A percentile compares a stretch with the other conserved stretches of the same genome.
Conservation (phyloP, 1,284 basidiomycete species). For the Fomitopsis palustris region DNA sequence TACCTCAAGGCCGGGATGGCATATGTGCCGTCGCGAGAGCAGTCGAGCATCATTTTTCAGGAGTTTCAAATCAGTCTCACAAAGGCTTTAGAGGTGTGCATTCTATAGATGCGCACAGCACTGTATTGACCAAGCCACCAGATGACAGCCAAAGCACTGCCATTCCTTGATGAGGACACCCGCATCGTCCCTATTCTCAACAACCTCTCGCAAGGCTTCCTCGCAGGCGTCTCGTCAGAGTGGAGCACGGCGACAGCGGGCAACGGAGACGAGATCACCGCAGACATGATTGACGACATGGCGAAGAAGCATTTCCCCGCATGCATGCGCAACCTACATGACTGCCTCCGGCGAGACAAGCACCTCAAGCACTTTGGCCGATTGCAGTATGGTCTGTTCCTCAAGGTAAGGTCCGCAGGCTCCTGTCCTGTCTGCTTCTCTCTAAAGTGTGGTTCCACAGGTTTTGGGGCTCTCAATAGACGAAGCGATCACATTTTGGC, state of each 20-base stretch:
- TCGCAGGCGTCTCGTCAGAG: conserved; percentile 86
- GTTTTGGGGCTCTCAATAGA: conserved; percentile 93
- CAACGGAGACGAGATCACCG: conserved; percentile 71
- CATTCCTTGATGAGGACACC: conserved; percentile 94
- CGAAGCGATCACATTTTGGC: conserved; percentile 94
- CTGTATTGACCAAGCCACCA: conserved; percentile 29
- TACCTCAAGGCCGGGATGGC: conserved; percentile 84
- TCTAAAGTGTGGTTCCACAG: conserved; percentile 38
- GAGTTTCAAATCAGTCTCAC: conserved; percentile 82
- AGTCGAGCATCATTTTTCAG: conserved; percentile 86
- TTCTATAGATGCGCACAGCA: conserved; percentile 3
- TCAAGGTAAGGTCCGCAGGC: conserved; percentile 66
- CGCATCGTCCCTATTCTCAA: conserved; percentile 89
- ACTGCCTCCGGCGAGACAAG: conserved; percentile 71
- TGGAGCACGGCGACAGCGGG: conserved; percentile 58
- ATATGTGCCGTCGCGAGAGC: conserved; percentile 82
- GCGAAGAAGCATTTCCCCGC: conserved; percentile 90
- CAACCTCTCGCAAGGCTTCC: conserved; percentile 93
- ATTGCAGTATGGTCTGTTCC: conserved; percentile 90
- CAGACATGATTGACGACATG: conserved; percentile 92
- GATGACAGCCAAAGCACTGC: conserved; percentile 86
- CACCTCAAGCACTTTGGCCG: conserved; percentile 94
- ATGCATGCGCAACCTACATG: conserved; percentile 94
- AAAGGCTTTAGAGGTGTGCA: conserved; percentile 73
- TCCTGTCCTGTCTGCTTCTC: background rate